phyloP scores from a whole-genome alignment of 495 filamentous ascomycete species.

The Cetradonia linearis region DNA sequence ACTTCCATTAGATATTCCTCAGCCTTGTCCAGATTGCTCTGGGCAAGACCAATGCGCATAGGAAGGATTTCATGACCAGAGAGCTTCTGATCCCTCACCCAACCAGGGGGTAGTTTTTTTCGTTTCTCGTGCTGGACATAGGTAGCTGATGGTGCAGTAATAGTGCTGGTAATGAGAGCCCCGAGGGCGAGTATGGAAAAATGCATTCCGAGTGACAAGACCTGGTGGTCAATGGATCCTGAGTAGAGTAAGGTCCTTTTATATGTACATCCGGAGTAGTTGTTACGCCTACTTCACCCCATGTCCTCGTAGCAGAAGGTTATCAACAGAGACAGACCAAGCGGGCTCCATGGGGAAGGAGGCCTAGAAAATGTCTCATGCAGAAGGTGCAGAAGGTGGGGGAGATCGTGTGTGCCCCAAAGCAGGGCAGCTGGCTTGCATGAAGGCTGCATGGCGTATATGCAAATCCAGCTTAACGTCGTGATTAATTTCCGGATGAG shows the following conservation, averaged over 20 bases:
- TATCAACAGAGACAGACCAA: not conserved
- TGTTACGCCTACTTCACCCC: not conserved
- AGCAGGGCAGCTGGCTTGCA: slow-evolving; percentile 9
- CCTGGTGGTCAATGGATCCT: not conserved
- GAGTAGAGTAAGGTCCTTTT: slow-evolving; percentile 1
- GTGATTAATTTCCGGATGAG: not conserved
- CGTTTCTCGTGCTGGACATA: slow-evolving; percentile 38
- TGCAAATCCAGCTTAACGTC: slow-evolving; percentile 13
- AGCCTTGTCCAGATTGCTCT: slow-evolving; percentile 43
- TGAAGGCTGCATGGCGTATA: not conserved
- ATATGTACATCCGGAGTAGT: not conserved
- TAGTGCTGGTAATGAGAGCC: slow-evolving; percentile 23
- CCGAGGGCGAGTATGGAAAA: slow-evolving; percentile 28
- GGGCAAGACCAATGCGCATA: slow-evolving; percentile 46
- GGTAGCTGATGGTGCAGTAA: slow-evolving; percentile 29
- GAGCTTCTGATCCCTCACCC: slow-evolving; percentile 29
- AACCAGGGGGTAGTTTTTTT: slow-evolving; percentile 28
- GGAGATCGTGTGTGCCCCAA: slow-evolving; percentile 5
- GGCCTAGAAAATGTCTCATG: slow-evolving; percentile 2
- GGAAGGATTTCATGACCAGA: slow-evolving; percentile 34
- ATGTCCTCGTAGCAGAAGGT: not conserved
- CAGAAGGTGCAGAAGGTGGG: not conserved
- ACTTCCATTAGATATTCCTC: slow-evolving; percentile 48
- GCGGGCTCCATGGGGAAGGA: slow-evolving; percentile 19
- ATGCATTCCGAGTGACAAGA: slow-evolving; percentile 27